Percentiles rank a stretch among this genome's conserved stretches.
These are phyloP conservation scores for Macrocybe gigantea DNA, from an alignment of 768 basidiomycete species.

Conservation along the genomic window DNA sequence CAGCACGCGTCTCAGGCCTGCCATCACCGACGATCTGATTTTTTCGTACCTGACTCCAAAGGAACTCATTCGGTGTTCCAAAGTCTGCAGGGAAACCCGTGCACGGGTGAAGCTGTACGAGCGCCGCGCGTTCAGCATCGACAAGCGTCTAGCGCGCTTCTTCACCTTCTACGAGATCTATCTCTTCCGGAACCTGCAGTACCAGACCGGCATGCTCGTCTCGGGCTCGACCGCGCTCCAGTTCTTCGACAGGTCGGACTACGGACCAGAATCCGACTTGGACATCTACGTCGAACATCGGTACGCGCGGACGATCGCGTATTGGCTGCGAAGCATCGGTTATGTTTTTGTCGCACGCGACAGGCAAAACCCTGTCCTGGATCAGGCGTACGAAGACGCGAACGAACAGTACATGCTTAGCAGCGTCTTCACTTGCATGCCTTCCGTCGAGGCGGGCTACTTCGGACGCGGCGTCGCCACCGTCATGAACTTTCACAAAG, in stretches of 20 bases:
- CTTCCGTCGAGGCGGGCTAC: constrained; percentile 10
- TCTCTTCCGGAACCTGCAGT: constrained; percentile 37
- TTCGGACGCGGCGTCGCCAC: constrained; percentile 17
- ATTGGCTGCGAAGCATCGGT: constrained; percentile 24
- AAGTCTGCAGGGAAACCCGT: constrained; percentile 12
- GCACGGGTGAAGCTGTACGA: not conserved
- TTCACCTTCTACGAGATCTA: constrained; percentile 19
- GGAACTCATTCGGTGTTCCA: constrained; percentile 16
- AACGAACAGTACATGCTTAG: not conserved
- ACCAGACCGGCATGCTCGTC: constrained; percentile 36
- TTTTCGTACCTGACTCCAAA: constrained; percentile 16
- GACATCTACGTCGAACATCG: constrained; percentile 41
- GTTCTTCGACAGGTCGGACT: constrained; percentile 39
- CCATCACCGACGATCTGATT: not conserved
- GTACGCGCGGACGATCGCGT: constrained; percentile 22
- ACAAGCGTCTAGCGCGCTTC: constrained; percentile 27
- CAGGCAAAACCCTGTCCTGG: not conserved
- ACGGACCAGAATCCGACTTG: constrained; percentile 38
- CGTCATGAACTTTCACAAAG: constrained; percentile 27
- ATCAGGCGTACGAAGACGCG: not conserved
- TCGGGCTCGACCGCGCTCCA: constrained; percentile 52
- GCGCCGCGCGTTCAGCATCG: constrained; percentile 26
- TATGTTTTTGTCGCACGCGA: constrained; percentile 14
- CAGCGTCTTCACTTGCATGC: too few species aligned
- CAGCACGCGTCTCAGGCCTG: too few species aligned